Evolutionary conservation across 2,329 filamentous ascomycete species (phyloP).

Genomic region (Fusarium irregulare): DNA sequence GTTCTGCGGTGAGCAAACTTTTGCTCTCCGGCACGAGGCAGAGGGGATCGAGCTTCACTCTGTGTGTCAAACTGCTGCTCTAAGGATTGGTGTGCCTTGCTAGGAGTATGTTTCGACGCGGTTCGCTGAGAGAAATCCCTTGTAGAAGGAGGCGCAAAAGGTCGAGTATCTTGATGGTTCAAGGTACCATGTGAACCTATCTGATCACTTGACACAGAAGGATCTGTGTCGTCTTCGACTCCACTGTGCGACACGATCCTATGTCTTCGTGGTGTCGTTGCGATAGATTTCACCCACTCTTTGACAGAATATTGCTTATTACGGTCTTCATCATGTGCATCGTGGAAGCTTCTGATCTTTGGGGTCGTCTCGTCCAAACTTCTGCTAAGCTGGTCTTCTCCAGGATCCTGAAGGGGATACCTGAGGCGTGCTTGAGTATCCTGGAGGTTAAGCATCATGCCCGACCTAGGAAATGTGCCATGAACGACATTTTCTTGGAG

Average conservation of each 20-base stretch:
- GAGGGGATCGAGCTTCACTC: constrained; percentile 11
- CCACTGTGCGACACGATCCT: constrained; percentile 3
- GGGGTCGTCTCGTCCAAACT: background rate
- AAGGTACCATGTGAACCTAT: background rate
- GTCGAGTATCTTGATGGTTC: background rate
- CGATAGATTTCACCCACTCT: constrained; percentile 21
- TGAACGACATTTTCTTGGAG: background rate
- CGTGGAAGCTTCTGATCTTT: constrained; percentile 10
- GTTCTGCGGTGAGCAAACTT: background rate
- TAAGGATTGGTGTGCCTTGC: constrained; percentile 15
- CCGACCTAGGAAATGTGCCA: constrained; percentile 14
- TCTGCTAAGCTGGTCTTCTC: constrained; percentile 2
- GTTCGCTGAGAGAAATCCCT: constrained; percentile 20
- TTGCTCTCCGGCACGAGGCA: background rate
- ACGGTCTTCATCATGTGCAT: background rate
- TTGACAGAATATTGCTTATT: constrained; percentile 13
- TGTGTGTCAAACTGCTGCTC: constrained; percentile 21
- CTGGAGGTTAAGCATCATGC: constrained; percentile 30
- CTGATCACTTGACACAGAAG: background rate
- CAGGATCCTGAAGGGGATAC: background rate
- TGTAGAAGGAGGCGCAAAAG: constrained; percentile 5
- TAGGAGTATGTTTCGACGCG: constrained; percentile 2
- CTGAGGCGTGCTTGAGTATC: constrained; percentile 29
- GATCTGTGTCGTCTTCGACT: background rate
- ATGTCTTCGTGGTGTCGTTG: constrained; percentile 21